Percentiles rank a stretch among this genome's conserved stretches.
phyloP scores from a whole-genome alignment of 176 grass and related monocot species.

The Puccinellia tenuiflora region DNA sequence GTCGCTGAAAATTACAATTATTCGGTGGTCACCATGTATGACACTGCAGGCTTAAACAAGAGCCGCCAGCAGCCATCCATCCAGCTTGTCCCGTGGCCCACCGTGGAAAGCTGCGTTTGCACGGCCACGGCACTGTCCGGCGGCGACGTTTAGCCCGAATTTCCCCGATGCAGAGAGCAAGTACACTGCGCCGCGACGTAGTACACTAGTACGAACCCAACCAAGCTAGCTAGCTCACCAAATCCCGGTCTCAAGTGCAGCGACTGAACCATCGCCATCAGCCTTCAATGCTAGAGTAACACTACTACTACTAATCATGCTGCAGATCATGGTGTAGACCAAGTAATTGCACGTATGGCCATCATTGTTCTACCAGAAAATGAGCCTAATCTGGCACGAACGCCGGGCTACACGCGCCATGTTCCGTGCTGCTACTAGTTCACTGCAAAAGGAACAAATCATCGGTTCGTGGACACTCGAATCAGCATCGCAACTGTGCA shows the following conservation, averaged over 20 bases:
- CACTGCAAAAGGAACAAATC: no score
- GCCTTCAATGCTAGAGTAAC: neutral
- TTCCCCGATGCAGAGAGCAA: slow-evolving; percentile 4
- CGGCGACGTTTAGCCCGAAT: neutral
- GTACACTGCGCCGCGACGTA: neutral
- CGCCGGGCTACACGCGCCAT: no score
- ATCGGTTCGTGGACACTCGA: no score
- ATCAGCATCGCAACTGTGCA: no score
- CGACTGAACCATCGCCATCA: slow-evolving; percentile 16
- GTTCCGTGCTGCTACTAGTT: no score
- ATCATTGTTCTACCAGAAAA: no score
- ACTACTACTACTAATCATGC: no score
- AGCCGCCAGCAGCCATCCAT: neutral
- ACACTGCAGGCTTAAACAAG: neutral
- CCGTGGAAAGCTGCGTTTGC: slow-evolving; percentile 11
- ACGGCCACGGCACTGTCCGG: neutral
- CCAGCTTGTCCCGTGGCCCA: neutral
- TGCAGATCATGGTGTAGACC: neutral
- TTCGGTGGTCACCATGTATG: neutral
- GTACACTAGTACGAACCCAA: no score
- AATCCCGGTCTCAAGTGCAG: slow-evolving; percentile 3
- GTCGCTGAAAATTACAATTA: neutral
- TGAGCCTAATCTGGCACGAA: neutral
- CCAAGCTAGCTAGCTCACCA: neutral
- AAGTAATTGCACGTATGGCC: no score